Conservation (phyloP, 2,329 filamentous ascomycete species). For the Epichloe bromicola region DNA sequence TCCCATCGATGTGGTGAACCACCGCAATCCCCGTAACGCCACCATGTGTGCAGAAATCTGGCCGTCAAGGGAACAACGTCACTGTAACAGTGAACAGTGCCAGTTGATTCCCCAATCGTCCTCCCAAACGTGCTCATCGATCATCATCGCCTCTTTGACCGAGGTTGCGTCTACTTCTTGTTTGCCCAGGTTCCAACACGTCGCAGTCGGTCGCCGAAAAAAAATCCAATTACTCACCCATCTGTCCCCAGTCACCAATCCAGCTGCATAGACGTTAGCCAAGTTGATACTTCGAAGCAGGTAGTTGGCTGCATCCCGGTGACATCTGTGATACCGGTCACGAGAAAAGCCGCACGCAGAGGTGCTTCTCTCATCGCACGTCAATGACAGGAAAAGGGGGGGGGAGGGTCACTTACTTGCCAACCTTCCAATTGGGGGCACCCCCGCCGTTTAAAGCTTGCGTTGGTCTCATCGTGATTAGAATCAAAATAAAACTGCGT, state of each 20-base stretch:
- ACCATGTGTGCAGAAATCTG: background rate
- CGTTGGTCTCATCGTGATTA: constrained; percentile 28
- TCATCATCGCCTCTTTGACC: background rate
- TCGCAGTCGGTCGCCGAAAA: background rate
- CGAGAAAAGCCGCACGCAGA: constrained; percentile 21
- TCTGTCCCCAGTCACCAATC: constrained; percentile 60
- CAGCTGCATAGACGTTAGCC: constrained; percentile 38
- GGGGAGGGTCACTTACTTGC: constrained; percentile 20
- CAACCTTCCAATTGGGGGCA: constrained; percentile 19
- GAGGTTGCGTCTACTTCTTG: background rate
- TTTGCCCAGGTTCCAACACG: background rate
- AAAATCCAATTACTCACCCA: constrained; percentile 45
- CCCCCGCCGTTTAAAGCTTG: constrained; percentile 23
- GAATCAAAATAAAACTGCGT: constrained; percentile 12
- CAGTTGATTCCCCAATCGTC: background rate
- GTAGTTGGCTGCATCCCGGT: background rate
- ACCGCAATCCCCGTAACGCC: background rate
- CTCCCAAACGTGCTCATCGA: background rate
- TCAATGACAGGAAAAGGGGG: no score
- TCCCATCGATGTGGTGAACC: background rate
- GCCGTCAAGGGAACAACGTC: background rate
- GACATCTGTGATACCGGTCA: background rate
- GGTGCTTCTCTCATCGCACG: background rate
- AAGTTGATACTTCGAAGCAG: background rate
- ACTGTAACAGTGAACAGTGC: background rate